Base-by-base conservation (phyloP, 2,329 filamentous ascomycete genomes). In the Fusarium kyushuense region DNA sequence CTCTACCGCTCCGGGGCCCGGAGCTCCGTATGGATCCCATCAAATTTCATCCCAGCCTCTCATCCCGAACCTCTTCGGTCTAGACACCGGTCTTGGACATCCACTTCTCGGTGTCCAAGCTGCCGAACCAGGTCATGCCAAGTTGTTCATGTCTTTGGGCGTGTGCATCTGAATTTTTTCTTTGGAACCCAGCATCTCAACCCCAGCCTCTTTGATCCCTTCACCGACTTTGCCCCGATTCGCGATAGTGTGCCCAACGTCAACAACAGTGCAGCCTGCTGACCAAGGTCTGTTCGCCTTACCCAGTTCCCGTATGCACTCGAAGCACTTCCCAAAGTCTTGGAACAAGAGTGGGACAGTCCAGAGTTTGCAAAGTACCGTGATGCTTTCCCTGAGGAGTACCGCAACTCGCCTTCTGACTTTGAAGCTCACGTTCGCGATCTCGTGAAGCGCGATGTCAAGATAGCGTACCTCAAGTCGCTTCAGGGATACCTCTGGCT, bases 401-500 rank as follows among this genome's bases (percentile, higher is more conserved):
- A 88, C 74, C 86, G 84, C 72, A 78, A 81, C 56, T 87, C 87
- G 42, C 87, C 86, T 47, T 79, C 82, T 23, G 85, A 86, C 23
- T 83, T 95, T 58, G 83, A 87, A 68, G 83, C 85, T 16, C 91
- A 94, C 78, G 88, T 93, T 63, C 81, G 85, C 69, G 89, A 93
- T 74, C 85, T 95, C 66, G 90, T 92, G 73, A 81, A 84, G 63
- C 86, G 85, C 65, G 92, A 96, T 76, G 84, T 93, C 74, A 96
- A 95, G 79, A 84, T 89, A 62, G 82, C 90, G 41, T 94, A 93
- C 78, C 83, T 94, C 67, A 96, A 96, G 81, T 87, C 87, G 60
- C 87, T 95, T 42, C 92, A 96, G 80, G 91, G 92, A 71, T 89
- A 92, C 73, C 85, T 96, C 40, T 96, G 92, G 92, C 83, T 89